Evolutionary conservation across 176 grass and related monocot species (phyloP).

Genomic region (Juncus inflexus): DNA sequence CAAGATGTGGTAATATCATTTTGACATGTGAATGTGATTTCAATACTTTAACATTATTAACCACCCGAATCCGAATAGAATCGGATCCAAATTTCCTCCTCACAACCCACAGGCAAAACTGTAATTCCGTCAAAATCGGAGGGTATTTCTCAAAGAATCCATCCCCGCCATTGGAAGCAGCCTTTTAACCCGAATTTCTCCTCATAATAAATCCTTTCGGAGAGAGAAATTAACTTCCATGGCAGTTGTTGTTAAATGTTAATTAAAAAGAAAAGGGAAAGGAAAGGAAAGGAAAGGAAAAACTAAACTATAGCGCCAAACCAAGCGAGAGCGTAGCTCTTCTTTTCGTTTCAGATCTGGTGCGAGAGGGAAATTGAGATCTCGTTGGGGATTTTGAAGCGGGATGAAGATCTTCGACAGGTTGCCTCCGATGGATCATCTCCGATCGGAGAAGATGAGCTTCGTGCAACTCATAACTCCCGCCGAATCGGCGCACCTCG

Average conservation of each 20-base stretch:
- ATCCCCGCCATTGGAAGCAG: not conserved
- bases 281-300: constrained; percentile 17
- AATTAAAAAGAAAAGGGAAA: not conserved
- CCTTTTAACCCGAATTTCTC: too few relatives aligned
- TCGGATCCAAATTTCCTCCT: too few relatives aligned
- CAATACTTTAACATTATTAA: too few relatives aligned
- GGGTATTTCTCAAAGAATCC: not conserved
- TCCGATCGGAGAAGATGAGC: constrained; percentile 98
- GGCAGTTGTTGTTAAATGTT: too few relatives aligned
- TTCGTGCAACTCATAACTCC: constrained; percentile 97
- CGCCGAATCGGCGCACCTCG: constrained; percentile 71
- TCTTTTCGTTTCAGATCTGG: constrained; percentile 15
- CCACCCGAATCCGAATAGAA: too few relatives aligned
- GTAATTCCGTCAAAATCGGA: constrained; percentile 19
- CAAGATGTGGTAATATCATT: too few relatives aligned
- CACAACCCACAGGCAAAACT: too few relatives aligned
- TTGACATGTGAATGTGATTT: too few relatives aligned
- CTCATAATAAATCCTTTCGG: not conserved
- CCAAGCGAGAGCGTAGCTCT: constrained; percentile 1
- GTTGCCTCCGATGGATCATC: constrained; percentile 86
- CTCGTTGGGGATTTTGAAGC: constrained; percentile 6
- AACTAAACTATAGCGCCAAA: constrained; percentile 20
- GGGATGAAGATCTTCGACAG: constrained; percentile 78
- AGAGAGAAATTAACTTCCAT: not conserved
- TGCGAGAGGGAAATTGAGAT: not conserved